Base-by-base conservation (phyloP, 202 grass and related monocot species). In the Panicum virgatum region DNA sequence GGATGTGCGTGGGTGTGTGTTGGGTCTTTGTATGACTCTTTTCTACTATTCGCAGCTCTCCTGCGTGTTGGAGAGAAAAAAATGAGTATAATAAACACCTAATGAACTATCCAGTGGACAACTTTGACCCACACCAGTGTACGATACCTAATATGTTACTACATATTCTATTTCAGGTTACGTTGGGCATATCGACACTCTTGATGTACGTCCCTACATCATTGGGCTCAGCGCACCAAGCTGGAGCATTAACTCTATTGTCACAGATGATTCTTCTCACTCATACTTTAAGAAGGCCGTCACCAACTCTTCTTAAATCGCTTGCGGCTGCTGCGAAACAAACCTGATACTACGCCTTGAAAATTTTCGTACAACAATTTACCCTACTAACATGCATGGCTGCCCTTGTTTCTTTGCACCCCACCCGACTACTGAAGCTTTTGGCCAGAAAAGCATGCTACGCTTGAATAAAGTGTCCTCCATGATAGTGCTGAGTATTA, bases 151-250 rank as follows among this genome's bases (percentile, higher is more conserved):
- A 30, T 30, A 30, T 30, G 30, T 30, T 30, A 30, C 30, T 30
- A 30, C 32, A 3, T 34, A 40, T 78, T 61, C 38, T 76, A 4
- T 50, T 81, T 60, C 86, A 98, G 96, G 96, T 93, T 64, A 96
- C 96, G 12, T 46, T 98, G 89, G 96, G 92, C 70, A 91, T 98
- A 84, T 90, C 96, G 14, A 98, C 96, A 47, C 89, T 98, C 29
- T 74, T 98, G 45, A 93, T 88, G 73, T 98, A 93, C 63, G 96
- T 98, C 57, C 92, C 96, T 51, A 89, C 90, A 22, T 98, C 96
- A 8, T 72, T 98, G 72, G 92, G 90, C 30, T 98, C 96, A 71
- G 96, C 90, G 47, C 96, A 98, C 56, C 96, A 98, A 83, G 96
- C 92, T 85, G 96, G 96, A 38, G 96, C 96, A 64, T 87, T 96